Evolutionary conservation across 208 protist species (phyloP).

Genomic region (Lotmaria passim): DNA sequence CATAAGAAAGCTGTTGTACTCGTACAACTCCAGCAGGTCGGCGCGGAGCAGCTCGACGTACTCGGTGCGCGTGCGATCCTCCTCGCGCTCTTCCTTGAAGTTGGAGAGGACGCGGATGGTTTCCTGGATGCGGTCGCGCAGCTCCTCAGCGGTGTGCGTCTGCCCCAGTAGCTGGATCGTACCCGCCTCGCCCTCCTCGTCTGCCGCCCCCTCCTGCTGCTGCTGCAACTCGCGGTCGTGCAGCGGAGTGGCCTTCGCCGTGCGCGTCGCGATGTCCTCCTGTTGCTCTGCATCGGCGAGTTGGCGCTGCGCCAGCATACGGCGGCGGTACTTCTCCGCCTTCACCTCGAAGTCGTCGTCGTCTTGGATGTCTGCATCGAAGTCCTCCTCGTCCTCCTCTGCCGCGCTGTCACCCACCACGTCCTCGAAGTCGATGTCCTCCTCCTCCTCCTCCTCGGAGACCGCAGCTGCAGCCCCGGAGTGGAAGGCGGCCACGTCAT

Average conservation of each 20-base stretch:
- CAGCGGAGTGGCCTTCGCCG: slow-evolving; percentile 56
- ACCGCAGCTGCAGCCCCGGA: too few relatives aligned
- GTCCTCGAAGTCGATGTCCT: slow-evolving; percentile 65
- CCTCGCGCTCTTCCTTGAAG: slow-evolving; percentile 91
- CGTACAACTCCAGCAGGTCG: slow-evolving; percentile 96
- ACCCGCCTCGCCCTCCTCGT: not conserved
- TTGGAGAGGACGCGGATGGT: slow-evolving; percentile 93
- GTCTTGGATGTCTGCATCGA: slow-evolving; percentile 55
- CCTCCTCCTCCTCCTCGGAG: slow-evolving; percentile 18
- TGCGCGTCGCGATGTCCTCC: slow-evolving; percentile 61
- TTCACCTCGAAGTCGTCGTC: slow-evolving; percentile 88
- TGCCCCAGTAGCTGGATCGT: slow-evolving; percentile 55
- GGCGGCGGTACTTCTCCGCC: slow-evolving; percentile 72
- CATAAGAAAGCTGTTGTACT: slow-evolving; percentile 96
- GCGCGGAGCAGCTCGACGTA: slow-evolving; percentile 91
- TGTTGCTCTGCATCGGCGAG: slow-evolving; percentile 70
- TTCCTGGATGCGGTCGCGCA: slow-evolving; percentile 91
- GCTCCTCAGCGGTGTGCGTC: slow-evolving; percentile 76
- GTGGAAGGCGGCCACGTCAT: not conserved
- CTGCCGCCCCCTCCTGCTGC: slow-evolving; percentile 19
- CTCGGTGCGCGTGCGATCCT: slow-evolving; percentile 84
- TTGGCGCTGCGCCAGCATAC: slow-evolving; percentile 65
- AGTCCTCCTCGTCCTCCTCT: slow-evolving; percentile 53
- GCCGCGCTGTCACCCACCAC: slow-evolving; percentile 43
- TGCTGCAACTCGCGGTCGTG: slow-evolving; percentile 48